phyloP scores from a whole-genome alignment of 2,329 filamentous ascomycete species.

The Sclerotinia sclerotiorum region DNA sequence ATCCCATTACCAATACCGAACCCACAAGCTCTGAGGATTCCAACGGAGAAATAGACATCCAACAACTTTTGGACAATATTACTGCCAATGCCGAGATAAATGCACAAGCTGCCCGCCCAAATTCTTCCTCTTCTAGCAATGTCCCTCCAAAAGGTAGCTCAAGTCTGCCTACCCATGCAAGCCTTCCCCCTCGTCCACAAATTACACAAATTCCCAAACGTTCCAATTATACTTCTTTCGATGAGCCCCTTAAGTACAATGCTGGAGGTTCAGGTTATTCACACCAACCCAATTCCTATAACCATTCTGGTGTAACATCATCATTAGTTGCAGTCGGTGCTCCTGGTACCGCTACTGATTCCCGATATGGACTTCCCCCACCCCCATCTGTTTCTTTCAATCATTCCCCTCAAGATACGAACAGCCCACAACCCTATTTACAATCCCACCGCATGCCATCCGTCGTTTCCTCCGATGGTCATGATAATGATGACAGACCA shows the following conservation, averaged over 20 bases:
- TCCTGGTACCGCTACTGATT: slow-evolving; percentile 40
- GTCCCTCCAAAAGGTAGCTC: slow-evolving; percentile 31
- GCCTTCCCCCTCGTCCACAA: slow-evolving; percentile 42
- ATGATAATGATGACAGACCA: slow-evolving; percentile 38
- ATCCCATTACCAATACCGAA: slow-evolving; percentile 29
- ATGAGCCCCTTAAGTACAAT: slow-evolving; percentile 40
- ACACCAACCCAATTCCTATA: slow-evolving; percentile 36
- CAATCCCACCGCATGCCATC: slow-evolving; percentile 31
- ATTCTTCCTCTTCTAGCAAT: slow-evolving; percentile 31
- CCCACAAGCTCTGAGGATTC: slow-evolving; percentile 33
- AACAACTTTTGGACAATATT: slow-evolving; percentile 43
- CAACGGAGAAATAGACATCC: slow-evolving; percentile 42
- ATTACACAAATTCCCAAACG: slow-evolving; percentile 33
- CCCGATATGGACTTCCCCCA: slow-evolving; percentile 40
- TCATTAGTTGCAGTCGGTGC: slow-evolving; percentile 39
- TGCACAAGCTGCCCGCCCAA: slow-evolving; percentile 32
- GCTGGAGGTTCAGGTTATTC: slow-evolving; percentile 34
- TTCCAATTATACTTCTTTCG: slow-evolving; percentile 30
- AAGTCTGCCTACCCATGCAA: slow-evolving; percentile 40
- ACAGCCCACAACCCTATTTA: slow-evolving; percentile 32
- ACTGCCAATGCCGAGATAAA: slow-evolving; percentile 42
- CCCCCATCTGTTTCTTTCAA: slow-evolving; percentile 40
- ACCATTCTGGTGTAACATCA: slow-evolving; percentile 37
- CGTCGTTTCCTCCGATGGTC: slow-evolving; percentile 33
- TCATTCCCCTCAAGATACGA: slow-evolving; percentile 29